Evolutionary conservation across 106 monocot genomes (phyloP).

Genomic region (Acorus calamus): DNA sequence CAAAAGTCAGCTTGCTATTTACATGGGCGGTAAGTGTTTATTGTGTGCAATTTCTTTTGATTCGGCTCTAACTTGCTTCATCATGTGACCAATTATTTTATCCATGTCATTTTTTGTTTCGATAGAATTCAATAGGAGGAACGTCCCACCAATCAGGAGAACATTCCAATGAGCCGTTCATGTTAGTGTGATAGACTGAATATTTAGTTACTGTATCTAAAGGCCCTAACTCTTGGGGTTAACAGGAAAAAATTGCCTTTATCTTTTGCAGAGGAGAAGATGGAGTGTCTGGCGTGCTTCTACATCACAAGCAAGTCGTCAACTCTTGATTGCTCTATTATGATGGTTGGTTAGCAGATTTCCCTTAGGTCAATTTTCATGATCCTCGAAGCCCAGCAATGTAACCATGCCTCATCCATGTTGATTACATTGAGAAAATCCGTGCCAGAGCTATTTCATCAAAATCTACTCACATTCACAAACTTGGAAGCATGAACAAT

Average conservation of each 20-base stretch:
- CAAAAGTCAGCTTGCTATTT: constrained; percentile 94
- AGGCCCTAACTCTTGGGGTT: not conserved
- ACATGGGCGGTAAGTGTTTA: constrained; percentile 74
- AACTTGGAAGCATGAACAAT: no score
- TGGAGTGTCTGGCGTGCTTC: constrained; percentile 94
- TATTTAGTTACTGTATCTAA: not conserved
- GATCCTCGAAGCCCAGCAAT: no score
- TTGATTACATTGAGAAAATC: no score
- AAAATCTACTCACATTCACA: no score
- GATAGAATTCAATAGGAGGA: constrained; percentile 96
- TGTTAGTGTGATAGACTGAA: constrained; percentile 30
- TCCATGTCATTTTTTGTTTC: constrained; percentile 6
- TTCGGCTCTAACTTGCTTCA: not conserved
- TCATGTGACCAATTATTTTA: not conserved
- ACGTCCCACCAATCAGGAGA: constrained; percentile 76
- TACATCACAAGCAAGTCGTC: constrained; percentile 91
- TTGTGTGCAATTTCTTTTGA: not conserved
- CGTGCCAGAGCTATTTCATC: no score
- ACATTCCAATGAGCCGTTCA: constrained; percentile 91
- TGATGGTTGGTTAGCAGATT: no score
- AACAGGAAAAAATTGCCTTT: constrained; percentile 6
- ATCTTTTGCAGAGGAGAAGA: constrained; percentile 59
- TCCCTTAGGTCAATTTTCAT: no score
- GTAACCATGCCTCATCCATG: no score
- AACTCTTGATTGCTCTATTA: constrained; percentile 30